Evolutionary conservation across 2,329 filamentous ascomycete genomes (phyloP), one percentile per base, ranked within the genome.

Genomic region (Didymella exigua): DNA sequence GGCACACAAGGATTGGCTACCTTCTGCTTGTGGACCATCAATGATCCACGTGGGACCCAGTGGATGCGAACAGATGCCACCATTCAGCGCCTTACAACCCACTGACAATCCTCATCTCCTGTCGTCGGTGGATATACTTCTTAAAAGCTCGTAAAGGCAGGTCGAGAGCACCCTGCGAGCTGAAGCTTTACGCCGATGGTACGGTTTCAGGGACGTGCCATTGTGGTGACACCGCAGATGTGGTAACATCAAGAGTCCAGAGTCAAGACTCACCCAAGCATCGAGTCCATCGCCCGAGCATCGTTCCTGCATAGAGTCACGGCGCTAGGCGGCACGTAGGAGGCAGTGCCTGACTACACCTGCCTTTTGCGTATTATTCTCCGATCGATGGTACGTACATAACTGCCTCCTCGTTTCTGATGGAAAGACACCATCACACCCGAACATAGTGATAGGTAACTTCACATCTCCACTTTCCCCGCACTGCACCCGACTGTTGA

Each of bases 201-300:
- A 50, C 52, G 27, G 52, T 55, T 55, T 55, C 46, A 50, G n/a
- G 30, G 30, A 41, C 18, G 52, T 50, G 19, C 38, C 46, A 55
- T 55, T 13, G 24, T 24, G 52, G 52, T 55, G 47, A 55, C 52
- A 55, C 52, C 41, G 42, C 52, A 55, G 52, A 31, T 27, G 34
- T 5, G 24, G 14, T 46, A 24, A 36, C 18, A 29, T 50, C 46
- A 41, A 47, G 46, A 49, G 34, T 42, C 41, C n/a, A n/a, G n/a
- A n/a, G 34, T 50, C 46, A 41, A 47, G 46, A 49, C 41, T 42
- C 41, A 46, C 16, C 18, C 26, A 44, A 4, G 33, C 33, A 27
- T 41, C 44, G 43, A 44, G 27, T 16, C 33, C 5, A 9, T 18
- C 5, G 5, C 11, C 16, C 16, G 21, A 36, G 33, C 14, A n/a